Evolutionary conservation across 2,329 filamentous ascomycete species (phyloP).

Genomic region (Diplodia corticola): DNA sequence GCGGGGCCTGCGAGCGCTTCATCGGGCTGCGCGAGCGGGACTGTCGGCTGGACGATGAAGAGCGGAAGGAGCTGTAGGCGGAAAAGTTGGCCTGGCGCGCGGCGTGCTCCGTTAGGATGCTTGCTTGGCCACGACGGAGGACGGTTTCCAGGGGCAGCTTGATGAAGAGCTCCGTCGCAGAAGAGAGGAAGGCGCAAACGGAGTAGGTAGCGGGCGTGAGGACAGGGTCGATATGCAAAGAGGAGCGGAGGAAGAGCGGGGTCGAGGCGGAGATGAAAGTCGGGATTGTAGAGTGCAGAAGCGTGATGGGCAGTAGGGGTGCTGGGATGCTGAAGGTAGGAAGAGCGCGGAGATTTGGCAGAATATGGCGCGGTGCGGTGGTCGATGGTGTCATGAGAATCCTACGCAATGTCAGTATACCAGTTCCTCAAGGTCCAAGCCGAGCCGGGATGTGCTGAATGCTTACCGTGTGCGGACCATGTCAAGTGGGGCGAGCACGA

Average conservation of each 20-base stretch:
- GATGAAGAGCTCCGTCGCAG: constrained; percentile 76
- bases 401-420: constrained; percentile 42
- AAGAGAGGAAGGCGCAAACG: constrained; percentile 77
- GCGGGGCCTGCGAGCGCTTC: background rate
- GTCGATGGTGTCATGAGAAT: constrained; percentile 83
- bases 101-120: constrained; percentile 50
- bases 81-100: constrained; percentile 34
- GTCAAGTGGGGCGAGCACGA: constrained; percentile 84
- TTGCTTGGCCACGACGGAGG: constrained; percentile 81
- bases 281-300: constrained; percentile 82
- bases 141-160: constrained; percentile 92
- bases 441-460: background rate
- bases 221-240: constrained; percentile 79
- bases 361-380: constrained; percentile 71
- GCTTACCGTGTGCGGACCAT: constrained; percentile 72
- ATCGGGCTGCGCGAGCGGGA: background rate
- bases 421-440: background rate
- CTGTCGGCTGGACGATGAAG: constrained; percentile 24
- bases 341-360: constrained; percentile 74
- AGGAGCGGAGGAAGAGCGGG: constrained; percentile 82
- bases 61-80: constrained; percentile 30
- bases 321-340: constrained; percentile 69
- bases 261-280: constrained; percentile 79
- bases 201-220: constrained; percentile 80
- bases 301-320: constrained; percentile 74